phyloP scores from a whole-genome alignment of 2,329 filamentous ascomycete species.

The Hypoxylon sp. region DNA sequence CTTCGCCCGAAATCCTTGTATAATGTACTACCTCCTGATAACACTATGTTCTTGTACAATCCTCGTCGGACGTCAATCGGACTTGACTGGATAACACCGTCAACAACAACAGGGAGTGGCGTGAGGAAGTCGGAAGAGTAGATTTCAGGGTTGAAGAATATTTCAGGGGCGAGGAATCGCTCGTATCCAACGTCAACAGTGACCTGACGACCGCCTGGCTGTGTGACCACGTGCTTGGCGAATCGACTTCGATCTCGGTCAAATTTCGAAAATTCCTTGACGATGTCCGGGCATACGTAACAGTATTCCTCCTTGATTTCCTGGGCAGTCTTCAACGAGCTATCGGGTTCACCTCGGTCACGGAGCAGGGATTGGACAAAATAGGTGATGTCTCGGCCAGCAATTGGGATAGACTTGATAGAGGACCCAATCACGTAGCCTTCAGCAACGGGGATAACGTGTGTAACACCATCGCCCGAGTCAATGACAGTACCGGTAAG shows the following conservation, averaged over 20 bases:
- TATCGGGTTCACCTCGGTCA: constrained; percentile 96
- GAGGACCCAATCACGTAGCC: constrained; percentile 99
- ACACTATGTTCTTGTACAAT: constrained; percentile 99
- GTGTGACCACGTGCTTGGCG: constrained; percentile 87
- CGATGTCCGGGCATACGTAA: constrained; percentile 98
- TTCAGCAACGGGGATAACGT: constrained; percentile 98
- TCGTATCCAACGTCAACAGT: constrained; percentile 96
- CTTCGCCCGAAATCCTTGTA: constrained; percentile 99
- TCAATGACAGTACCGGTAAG: constrained; percentile 98
- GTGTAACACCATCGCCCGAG: constrained; percentile 97
- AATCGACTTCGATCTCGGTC: constrained; percentile 94
- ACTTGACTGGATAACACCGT: constrained; percentile 96
- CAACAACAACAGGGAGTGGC: constrained; percentile 92
- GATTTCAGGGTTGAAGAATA: constrained; percentile 99
- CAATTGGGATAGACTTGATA: constrained; percentile 99
- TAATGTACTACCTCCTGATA: constrained; percentile 95
- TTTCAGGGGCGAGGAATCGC: constrained; percentile 96
- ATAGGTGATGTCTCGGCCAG: constrained; percentile 97
- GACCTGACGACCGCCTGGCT: constrained; percentile 87
- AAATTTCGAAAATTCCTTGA: constrained; percentile 97
- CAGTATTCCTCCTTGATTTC: constrained; percentile 99
- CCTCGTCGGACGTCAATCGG: constrained; percentile 97
- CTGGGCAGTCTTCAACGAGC: constrained; percentile 96
- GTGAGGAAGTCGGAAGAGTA: constrained; percentile 99
- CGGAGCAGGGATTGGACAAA: constrained; percentile 97